Evolutionary conservation across 495 filamentous ascomycete genomes (phyloP).

Genomic region (Lophiotrema nucula): DNA sequence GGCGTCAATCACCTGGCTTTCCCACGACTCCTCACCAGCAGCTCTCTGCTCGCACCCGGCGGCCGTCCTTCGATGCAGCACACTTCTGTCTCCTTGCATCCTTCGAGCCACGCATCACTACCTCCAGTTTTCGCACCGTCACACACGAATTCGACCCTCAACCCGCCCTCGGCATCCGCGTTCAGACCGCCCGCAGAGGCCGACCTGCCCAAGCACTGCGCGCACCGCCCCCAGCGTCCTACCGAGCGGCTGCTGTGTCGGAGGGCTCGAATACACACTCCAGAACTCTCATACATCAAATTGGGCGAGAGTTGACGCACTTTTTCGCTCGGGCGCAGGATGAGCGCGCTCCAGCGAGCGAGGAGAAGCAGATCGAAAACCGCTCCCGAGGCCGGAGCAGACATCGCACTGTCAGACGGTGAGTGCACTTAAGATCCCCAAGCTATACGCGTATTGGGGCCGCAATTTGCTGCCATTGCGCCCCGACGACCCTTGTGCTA

Average conservation of each 20-base stretch:
- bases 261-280: constrained; percentile 4
- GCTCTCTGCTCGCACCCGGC: background rate
- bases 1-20: too few relatives aligned
- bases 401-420: constrained; percentile 14
- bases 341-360: constrained; percentile 35
- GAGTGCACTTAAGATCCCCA: background rate
- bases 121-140: background rate
- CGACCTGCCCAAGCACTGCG: constrained; percentile 26
- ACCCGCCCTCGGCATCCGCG: constrained; percentile 16
- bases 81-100: background rate
- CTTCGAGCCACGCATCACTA: background rate
- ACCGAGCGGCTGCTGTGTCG: constrained; percentile 10
- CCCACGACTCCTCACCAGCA: constrained; percentile 1
- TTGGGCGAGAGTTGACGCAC: constrained; percentile 20
- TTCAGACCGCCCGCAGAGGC: constrained; percentile 5
- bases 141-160: background rate
- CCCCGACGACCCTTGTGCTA: constrained; percentile 1
- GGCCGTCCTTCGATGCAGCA: constrained; percentile 8
- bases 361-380: constrained; percentile 36
- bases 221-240: constrained; percentile 6
- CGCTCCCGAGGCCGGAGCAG: constrained; percentile 17
- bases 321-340: constrained; percentile 31
- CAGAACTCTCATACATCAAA: constrained; percentile 5
- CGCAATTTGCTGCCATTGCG: background rate
- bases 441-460: background rate